These are phyloP conservation scores for Helenozyma rhizophorensis DNA, from an alignment of 805 yeast genomes.

Conservation along the genomic window DNA sequence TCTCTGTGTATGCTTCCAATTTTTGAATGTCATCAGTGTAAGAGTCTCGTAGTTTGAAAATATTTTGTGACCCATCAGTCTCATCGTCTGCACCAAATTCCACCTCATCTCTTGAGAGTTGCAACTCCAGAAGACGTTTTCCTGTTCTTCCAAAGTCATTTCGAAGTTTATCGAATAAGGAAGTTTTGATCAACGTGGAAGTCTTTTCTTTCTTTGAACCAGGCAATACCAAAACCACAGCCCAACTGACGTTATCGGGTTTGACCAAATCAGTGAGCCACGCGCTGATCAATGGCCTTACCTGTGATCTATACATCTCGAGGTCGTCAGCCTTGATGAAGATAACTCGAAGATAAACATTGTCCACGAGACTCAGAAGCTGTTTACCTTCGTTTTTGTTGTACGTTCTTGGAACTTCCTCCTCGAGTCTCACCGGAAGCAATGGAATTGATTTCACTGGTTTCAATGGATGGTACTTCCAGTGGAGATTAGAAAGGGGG, in stretches of 20 bases:
- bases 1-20: slow-evolving; percentile 47
- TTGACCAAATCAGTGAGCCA: slow-evolving; percentile 57
- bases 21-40: slow-evolving; percentile 34
- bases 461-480: slow-evolving; percentile 50
- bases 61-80: too few relatives aligned
- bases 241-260: slow-evolving; percentile 52
- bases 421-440: slow-evolving; percentile 50
- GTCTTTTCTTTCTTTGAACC: slow-evolving; percentile 29
- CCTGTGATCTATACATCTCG: slow-evolving; percentile 74
- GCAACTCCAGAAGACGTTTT: slow-evolving; percentile 31
- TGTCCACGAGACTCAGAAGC: slow-evolving; percentile 3
- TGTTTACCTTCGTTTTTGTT: slow-evolving; percentile 22
- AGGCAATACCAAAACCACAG: slow-evolving; percentile 51
- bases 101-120: slow-evolving; percentile 1
- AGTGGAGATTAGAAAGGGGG: slow-evolving; percentile 64
- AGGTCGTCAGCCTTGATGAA: slow-evolving; percentile 60
- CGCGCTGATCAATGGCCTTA: slow-evolving; percentile 74
- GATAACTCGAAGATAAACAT: slow-evolving; percentile 62
- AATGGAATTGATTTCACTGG: slow-evolving; percentile 61
- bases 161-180: slow-evolving; percentile 51
- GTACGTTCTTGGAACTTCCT: slow-evolving; percentile 47
- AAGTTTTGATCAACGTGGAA: slow-evolving; percentile 39
- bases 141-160: slow-evolving; percentile 46
- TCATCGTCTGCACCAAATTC: too few relatives aligned
- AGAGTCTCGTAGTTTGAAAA: slow-evolving; percentile 34